Evolutionary conservation across 1,284 basidiomycete species (phyloP).

Genomic region (Puccinia polysora): DNA sequence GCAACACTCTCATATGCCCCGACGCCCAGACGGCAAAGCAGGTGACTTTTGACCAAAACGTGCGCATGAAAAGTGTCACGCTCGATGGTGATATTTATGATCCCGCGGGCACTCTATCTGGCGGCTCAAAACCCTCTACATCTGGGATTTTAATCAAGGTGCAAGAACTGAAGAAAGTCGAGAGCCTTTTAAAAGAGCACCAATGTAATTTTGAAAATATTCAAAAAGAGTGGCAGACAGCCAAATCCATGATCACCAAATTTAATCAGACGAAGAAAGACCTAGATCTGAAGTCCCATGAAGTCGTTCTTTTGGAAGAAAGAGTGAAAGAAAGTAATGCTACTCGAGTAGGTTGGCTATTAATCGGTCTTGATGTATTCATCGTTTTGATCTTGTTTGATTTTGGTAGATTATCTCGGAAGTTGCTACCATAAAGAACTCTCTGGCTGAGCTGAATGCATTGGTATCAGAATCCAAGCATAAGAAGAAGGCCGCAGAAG

Average conservation of each 20-base stretch:
- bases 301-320: conserved; percentile 73
- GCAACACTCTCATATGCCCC: conserved; percentile 84
- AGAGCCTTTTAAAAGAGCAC: conserved; percentile 61
- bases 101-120: conserved; percentile 86
- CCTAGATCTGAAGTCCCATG: conserved; percentile 83
- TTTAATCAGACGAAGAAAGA: conserved; percentile 69
- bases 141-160: conserved; percentile 76
- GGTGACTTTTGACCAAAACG: conserved; percentile 77
- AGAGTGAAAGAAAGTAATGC: conserved; percentile 86
- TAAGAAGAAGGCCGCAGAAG: conserved; percentile 70
- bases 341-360: conserved; percentile 61
- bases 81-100: conserved; percentile 95
- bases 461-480: conserved; percentile 66
- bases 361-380: not conserved
- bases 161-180: conserved; percentile 69
- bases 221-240: conserved; percentile 61
- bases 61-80: conserved; percentile 77
- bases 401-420: conserved; percentile 68
- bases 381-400: not conserved
- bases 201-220: conserved; percentile 59
- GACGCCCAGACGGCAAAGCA: conserved; percentile 81
- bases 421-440: conserved; percentile 68
- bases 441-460: conserved; percentile 64
- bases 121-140: conserved; percentile 75
- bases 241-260: conserved; percentile 62